Conservation (phyloP, 352 stramenopile genomes). For the Phytophthora nicotianae region DNA sequence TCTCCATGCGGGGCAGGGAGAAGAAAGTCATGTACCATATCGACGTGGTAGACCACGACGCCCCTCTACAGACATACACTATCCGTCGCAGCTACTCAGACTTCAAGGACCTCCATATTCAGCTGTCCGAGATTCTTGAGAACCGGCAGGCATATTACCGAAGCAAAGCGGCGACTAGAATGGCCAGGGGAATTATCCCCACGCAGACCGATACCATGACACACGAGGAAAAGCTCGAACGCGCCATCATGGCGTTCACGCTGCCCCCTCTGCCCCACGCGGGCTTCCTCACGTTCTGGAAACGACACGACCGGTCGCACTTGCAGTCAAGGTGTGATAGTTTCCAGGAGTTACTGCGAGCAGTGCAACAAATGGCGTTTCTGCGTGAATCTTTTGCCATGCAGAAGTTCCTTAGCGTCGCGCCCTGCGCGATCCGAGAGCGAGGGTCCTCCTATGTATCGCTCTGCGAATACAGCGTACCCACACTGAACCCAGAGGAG, state of each 20-base stretch:
- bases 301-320: slow-evolving; percentile 77
- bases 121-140: slow-evolving; percentile 72
- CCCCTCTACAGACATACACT: slow-evolving; percentile 82
- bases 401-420: slow-evolving; percentile 81
- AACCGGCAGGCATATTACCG: slow-evolving; percentile 65
- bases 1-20: slow-evolving; percentile 68
- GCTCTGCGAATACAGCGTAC: slow-evolving; percentile 77
- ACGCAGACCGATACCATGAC: slow-evolving; percentile 17
- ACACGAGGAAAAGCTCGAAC: slow-evolving; percentile 50
- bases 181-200: slow-evolving; percentile 19
- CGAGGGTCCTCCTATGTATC: slow-evolving; percentile 84
- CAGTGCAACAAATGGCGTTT: slow-evolving; percentile 71
- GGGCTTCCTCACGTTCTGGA: slow-evolving; percentile 81
- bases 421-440: slow-evolving; percentile 64
- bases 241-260: slow-evolving; percentile 60
- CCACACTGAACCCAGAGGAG: slow-evolving; percentile 63
- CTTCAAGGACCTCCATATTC: slow-evolving; percentile 78
- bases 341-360: slow-evolving; percentile 76
- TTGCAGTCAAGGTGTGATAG: slow-evolving; percentile 70
- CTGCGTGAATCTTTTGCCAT: slow-evolving; percentile 64
- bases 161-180: slow-evolving; percentile 32
- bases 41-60: slow-evolving; percentile 75
- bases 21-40: slow-evolving; percentile 91
- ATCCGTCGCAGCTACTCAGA: slow-evolving; percentile 86
- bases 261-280: slow-evolving; percentile 75